A percentile compares a stretch with the other conserved stretches of the same genome.
These are phyloP conservation scores for Knufia fluminis DNA, from an alignment of 2,329 filamentous ascomycete genomes.

Conservation along the genomic window DNA sequence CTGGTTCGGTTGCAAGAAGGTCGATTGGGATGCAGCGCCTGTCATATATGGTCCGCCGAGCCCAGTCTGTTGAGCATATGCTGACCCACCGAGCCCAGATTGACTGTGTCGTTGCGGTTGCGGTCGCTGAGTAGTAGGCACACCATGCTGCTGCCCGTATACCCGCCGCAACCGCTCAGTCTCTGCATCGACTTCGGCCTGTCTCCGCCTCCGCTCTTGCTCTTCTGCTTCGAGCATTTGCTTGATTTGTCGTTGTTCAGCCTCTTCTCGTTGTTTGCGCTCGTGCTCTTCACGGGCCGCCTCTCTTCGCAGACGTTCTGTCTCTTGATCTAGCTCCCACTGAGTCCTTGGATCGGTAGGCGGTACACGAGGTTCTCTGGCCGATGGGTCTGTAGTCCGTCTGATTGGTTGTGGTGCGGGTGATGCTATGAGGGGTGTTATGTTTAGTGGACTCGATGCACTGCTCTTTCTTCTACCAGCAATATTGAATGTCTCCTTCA, in stretches of 20 bases:
- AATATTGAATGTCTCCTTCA: constrained; percentile 71
- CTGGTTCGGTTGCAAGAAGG: constrained; percentile 15
- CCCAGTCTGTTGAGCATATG: constrained; percentile 7
- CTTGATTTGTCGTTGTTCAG: constrained; percentile 44
- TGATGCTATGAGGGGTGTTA: constrained; percentile 11
- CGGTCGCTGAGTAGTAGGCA: constrained; percentile 15
- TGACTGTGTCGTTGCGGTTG: constrained; percentile 3
- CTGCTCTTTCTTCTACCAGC: constrained; percentile 12
- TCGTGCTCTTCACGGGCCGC: constrained; percentile 36
- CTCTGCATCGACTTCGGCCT: constrained; percentile 61
- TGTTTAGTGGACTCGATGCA: constrained; percentile 20
- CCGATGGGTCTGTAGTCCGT: constrained; percentile 14
- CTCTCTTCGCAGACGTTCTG: constrained; percentile 34
- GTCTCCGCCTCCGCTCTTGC: constrained; percentile 39
- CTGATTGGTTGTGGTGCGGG: constrained; percentile 6
- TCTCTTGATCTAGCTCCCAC: constrained; percentile 45
- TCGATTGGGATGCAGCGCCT: constrained; percentile 18
- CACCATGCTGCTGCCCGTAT: constrained; percentile 38
- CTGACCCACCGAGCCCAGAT: background rate
- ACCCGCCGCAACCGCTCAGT: constrained; percentile 59
- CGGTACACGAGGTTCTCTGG: constrained; percentile 27
- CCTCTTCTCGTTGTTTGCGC: constrained; percentile 39
- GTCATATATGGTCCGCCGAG: constrained; percentile 23
- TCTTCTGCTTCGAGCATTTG: constrained; percentile 46
- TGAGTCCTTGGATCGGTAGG: constrained; percentile 43